Evolutionary conservation across 164 flowering plant genomes (phyloP).

Genomic region (Vitis riparia): DNA sequence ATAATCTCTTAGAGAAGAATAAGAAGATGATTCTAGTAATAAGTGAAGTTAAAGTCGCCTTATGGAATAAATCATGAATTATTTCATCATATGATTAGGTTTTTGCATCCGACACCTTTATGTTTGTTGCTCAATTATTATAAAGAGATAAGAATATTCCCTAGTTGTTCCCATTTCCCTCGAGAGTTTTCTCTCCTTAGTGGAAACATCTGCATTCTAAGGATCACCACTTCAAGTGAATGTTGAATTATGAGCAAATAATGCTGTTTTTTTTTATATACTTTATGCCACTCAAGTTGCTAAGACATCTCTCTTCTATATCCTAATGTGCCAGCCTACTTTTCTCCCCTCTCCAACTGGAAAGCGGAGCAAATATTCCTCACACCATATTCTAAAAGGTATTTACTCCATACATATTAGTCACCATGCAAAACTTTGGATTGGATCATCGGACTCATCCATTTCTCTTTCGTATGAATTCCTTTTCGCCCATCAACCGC

Average conservation of each 20-base stretch:
- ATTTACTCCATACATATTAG: too few relatives aligned
- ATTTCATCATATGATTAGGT: too few relatives aligned
- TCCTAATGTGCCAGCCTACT: not conserved
- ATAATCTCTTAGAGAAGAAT: not conserved
- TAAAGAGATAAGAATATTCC: constrained; percentile 17
- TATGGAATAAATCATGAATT: constrained; percentile 4
- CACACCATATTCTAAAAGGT: too few relatives aligned
- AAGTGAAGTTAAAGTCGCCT: not conserved
- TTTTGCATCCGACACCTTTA: constrained; percentile 9
- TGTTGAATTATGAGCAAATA: constrained; percentile 12
- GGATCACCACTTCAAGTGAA: not conserved
- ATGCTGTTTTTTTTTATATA: constrained; percentile 7
- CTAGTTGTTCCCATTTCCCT: not conserved
- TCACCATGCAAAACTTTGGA: too few relatives aligned
- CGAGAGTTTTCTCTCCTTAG: not conserved
- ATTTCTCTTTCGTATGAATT: too few relatives aligned
- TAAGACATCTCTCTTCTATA: constrained; percentile 9
- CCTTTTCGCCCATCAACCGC: too few relatives aligned
- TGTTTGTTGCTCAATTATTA: constrained; percentile 11
- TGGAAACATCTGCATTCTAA: constrained; percentile 12
- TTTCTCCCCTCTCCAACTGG: not conserved
- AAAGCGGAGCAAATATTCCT: too few relatives aligned
- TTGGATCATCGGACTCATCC: too few relatives aligned
- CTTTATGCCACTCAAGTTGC: constrained; percentile 14
- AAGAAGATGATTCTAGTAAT: constrained; percentile 6